phyloP scores from a whole-genome alignment of 2,329 filamentous ascomycete species.

The Coniochaeta sp. region DNA sequence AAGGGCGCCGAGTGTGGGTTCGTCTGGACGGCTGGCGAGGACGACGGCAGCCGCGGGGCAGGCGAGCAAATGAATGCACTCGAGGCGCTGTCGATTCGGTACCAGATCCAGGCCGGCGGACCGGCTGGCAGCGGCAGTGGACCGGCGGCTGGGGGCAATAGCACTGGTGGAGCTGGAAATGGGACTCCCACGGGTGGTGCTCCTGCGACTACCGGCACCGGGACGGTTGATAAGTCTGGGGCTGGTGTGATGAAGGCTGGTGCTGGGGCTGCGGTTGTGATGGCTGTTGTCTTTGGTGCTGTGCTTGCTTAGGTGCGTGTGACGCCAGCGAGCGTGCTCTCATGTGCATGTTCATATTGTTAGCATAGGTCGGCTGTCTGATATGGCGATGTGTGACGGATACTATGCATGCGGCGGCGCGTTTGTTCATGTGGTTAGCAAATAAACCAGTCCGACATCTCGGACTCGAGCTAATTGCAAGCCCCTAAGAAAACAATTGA shows the following conservation, averaged over 20 bases:
- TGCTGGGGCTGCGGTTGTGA: conserved; percentile 13
- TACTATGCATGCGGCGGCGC: too few relatives aligned
- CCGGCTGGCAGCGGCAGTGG: conserved; percentile 10
- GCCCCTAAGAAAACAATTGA: too few relatives aligned
- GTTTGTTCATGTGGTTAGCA: too few relatives aligned
- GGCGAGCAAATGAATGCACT: conserved; percentile 51
- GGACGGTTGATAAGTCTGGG: too few relatives aligned
- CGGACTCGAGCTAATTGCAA: too few relatives aligned
- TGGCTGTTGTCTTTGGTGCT: conserved; percentile 6
- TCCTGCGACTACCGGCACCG: neutral
- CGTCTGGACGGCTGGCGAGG: conserved; percentile 39
- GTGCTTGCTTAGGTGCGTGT: conserved; percentile 11
- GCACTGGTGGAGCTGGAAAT: conserved; percentile 6
- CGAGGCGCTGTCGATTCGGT: conserved; percentile 34
- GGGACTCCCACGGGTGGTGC: neutral
- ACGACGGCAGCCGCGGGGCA: conserved; percentile 43
- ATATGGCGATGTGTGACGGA: too few relatives aligned
- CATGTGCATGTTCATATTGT: neutral
- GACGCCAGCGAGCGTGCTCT: neutral
- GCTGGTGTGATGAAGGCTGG: conserved; percentile 19
- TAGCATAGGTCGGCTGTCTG: too few relatives aligned
- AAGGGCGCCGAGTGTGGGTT: conserved; percentile 41
- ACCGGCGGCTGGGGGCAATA: conserved; percentile 20
- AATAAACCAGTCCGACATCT: too few relatives aligned
- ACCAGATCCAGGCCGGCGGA: conserved; percentile 28